Percentiles rank a stretch among this genome's conserved stretches.
phyloP scores from a whole-genome alignment of 495 filamentous ascomycete genomes.

The Oidiodendron maius region DNA sequence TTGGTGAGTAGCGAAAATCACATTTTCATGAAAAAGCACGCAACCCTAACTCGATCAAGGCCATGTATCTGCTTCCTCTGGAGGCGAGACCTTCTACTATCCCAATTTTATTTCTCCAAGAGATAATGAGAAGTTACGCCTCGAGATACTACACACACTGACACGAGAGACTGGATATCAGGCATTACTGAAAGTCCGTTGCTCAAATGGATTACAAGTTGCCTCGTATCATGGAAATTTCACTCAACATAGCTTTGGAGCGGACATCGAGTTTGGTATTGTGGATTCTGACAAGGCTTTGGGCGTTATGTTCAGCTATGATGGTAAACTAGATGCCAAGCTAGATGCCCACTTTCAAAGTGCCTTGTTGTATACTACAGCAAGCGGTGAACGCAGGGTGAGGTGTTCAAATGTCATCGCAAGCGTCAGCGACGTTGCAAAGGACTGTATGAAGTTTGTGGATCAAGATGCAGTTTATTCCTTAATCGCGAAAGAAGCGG shows the following conservation, averaged over 20 bases:
- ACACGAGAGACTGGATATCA: constrained; percentile 92
- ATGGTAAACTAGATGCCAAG: constrained; percentile 94
- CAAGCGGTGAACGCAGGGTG: constrained; percentile 82
- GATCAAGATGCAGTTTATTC: constrained; percentile 91
- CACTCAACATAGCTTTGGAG: constrained; percentile 86
- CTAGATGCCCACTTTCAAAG: constrained; percentile 98
- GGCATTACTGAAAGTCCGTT: constrained; percentile 96
- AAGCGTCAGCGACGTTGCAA: constrained; percentile 75
- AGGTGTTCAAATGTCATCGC: constrained; percentile 91
- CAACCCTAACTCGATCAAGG: constrained; percentile 30
- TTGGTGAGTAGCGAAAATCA: constrained; percentile 54
- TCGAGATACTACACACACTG: constrained; percentile 84
- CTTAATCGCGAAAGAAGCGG: constrained; percentile 88
- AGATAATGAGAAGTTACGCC: constrained; percentile 75
- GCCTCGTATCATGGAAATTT: constrained; percentile 94
- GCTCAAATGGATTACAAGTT: constrained; percentile 93
- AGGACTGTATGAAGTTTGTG: constrained; percentile 82
- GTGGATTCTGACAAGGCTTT: constrained; percentile 93
- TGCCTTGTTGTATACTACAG: constrained; percentile 89
- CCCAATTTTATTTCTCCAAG: constrained; percentile 88
- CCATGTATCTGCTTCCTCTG: constrained; percentile 69
- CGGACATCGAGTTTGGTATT: constrained; percentile 90
- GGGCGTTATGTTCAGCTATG: constrained; percentile 88
- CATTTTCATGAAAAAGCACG: neutral
- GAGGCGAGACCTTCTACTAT: constrained; percentile 93